Evolutionary conservation across 176 grass and related monocot species (phyloP).

Genomic region (Themeda triandra): DNA sequence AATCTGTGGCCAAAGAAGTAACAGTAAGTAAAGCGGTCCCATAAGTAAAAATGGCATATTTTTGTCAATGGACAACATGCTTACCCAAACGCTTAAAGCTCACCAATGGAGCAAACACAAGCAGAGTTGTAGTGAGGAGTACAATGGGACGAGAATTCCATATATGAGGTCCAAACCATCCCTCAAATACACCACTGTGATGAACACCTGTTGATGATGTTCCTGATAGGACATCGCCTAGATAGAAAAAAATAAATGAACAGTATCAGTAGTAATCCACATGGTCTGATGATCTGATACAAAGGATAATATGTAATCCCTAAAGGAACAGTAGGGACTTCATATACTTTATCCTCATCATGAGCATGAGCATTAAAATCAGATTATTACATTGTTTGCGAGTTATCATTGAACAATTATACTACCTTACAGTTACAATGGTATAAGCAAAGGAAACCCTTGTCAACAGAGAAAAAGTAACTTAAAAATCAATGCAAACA

Average conservation of each 20-base stretch:
- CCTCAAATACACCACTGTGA: slow-evolving; percentile 78
- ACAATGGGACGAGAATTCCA: slow-evolving; percentile 74
- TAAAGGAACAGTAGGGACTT: background rate
- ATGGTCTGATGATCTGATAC: background rate
- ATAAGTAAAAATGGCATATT: background rate
- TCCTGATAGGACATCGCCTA: slow-evolving; percentile 76
- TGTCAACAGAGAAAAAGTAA: background rate
- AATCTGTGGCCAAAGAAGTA: slow-evolving; percentile 53
- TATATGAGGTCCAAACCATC: slow-evolving; percentile 80
- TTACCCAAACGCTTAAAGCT: slow-evolving; percentile 82
- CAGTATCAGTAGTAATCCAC: background rate
- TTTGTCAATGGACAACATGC: slow-evolving; percentile 1
- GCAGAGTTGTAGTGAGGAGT: slow-evolving; percentile 67
- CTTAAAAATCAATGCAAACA: background rate
- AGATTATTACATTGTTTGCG: background rate
- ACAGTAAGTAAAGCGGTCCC: background rate
- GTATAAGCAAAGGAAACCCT: background rate
- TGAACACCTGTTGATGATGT: slow-evolving; percentile 76
- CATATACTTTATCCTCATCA: background rate
- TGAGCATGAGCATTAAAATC: background rate
- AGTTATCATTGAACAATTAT: background rate
- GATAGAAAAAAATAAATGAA: background rate
- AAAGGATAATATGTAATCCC: background rate
- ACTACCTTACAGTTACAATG: background rate
- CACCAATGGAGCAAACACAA: slow-evolving; percentile 82